Evolutionary conservation across 2,329 filamentous ascomycete species (phyloP), one percentile per base, ranked within the genome.

Genomic region (Pseudofabraea citricarpa): DNA sequence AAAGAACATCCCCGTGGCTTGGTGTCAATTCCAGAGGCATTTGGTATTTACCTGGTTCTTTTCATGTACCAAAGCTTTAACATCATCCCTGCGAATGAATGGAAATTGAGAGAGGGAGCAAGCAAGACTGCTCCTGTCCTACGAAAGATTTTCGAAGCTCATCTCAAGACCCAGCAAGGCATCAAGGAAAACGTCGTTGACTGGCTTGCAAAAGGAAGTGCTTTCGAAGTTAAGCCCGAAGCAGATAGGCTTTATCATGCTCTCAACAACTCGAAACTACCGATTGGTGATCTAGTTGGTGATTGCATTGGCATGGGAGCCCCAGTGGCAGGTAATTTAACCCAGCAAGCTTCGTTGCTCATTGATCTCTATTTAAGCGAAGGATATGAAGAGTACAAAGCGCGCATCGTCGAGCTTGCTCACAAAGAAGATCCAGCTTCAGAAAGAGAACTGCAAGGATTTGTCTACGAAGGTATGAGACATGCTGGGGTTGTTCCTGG

Each of bases 1-100:
- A 59, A 63, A 3, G 68, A 77, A 9, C 75, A 79, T 40, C 76
- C 79, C 3, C 75, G 72, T 51, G 84, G 83, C 2, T 41, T 75
- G 6, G 36, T 75, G 15, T 65, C 69, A 1, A 53, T 71, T 13
- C 62, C 70, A 10, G 67, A 75, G 47, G 61, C 69, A 0, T 75
- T 74, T 54, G 65, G 61, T 2, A 62, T 64, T 15, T 71, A 64
- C 52, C 59, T 71, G 5, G 64, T 66, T 6, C 55, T 72, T 1
- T 71, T 69, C 61, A 64, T 70, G 54, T 77, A 74, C 56, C 71
- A 75, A 47, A 68, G 63, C 61, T 74, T 75, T 67, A 76, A 77
- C 56, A 67, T 76, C 50, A 58, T 73, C 31, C 72, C 72, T 1
- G 54, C 42, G 15, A 68, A 70, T 26, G 71, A 73, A 47, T 75